Conservation (phyloP, 2,329 filamentous ascomycete species). For the Penicillium sp. region DNA sequence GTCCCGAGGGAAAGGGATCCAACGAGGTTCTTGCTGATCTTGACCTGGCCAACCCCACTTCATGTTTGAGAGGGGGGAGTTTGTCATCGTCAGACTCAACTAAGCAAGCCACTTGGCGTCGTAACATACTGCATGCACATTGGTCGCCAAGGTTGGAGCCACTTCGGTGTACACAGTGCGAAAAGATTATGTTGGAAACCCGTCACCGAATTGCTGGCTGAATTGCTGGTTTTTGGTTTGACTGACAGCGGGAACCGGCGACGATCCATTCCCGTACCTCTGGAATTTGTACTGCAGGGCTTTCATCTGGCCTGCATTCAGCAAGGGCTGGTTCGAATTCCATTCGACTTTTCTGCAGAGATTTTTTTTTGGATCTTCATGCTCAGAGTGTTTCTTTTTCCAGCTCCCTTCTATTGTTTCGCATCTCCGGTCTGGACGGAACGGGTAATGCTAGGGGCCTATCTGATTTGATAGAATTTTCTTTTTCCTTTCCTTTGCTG, state of each 20-base stretch:
- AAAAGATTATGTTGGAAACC: constrained; percentile 6
- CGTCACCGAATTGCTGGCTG: constrained; percentile 4
- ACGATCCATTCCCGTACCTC: constrained; percentile 17
- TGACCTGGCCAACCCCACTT: constrained; percentile 16
- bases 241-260: constrained; percentile 22
- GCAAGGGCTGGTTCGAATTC: constrained; percentile 11
- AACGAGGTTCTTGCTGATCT: constrained; percentile 24
- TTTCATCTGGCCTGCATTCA: constrained; percentile 7
- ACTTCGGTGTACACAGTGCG: constrained; percentile 1
- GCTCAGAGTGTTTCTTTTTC: not conserved
- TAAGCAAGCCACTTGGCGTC: constrained; percentile 18
- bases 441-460: not conserved
- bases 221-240: constrained; percentile 11
- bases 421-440: not conserved
- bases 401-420: not conserved
- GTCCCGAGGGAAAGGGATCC: constrained; percentile 22
- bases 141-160: constrained; percentile 6
- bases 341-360: not conserved
- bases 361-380: not conserved
- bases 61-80: constrained; percentile 5
- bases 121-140: constrained; percentile 13
- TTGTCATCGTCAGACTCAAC: constrained; percentile 12
- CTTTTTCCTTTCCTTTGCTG: not conserved
- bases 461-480: not conserved
- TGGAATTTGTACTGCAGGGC: constrained; percentile 17